phyloP scores from a whole-genome alignment of 352 stramenopile species.

The Phytophthora ohioensis region DNA sequence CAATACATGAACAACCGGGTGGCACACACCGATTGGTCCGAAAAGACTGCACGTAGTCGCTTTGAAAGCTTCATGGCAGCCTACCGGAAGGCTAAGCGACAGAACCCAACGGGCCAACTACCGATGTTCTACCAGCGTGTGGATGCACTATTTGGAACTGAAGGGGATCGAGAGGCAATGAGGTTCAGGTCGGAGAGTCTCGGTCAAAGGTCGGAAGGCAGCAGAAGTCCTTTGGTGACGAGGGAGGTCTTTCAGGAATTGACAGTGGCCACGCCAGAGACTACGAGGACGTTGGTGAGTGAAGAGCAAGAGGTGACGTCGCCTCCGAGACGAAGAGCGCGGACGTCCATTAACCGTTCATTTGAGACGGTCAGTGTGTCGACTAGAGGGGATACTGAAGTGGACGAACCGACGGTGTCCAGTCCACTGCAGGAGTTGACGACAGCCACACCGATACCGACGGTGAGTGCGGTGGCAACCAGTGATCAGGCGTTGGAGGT shows the following conservation, averaged over 20 bases:
- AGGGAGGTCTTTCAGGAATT: conserved; percentile 17
- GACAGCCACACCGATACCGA: neutral
- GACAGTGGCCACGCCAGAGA: neutral
- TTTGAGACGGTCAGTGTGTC: conserved; percentile 1
- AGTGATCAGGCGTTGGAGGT: conserved; percentile 35
- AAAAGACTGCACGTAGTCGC: conserved; percentile 60
- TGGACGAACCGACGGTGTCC: conserved; percentile 4
- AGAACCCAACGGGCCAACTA: conserved; percentile 9
- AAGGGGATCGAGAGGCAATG: conserved; percentile 1
- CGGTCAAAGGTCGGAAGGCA: conserved; percentile 21
- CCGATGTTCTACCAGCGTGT: conserved; percentile 15
- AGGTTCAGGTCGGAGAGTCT: conserved; percentile 26
- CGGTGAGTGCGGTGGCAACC: neutral
- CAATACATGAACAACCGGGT: conserved; percentile 54
- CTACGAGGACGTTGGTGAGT: neutral
- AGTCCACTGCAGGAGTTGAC: conserved; percentile 19
- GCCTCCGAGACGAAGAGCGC: conserved; percentile 6
- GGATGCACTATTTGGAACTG: conserved; percentile 27
- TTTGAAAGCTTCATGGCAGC: conserved; percentile 65
- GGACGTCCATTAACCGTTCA: neutral
- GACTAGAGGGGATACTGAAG: neutral
- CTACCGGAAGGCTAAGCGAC: conserved; percentile 48
- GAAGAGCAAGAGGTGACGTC: conserved; percentile 10
- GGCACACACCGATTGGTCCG: conserved; percentile 48
- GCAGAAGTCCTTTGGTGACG: conserved; percentile 8